phyloP scores from a whole-genome alignment of 148 eudicot genomes.

The Gaultheria prostrata region DNA sequence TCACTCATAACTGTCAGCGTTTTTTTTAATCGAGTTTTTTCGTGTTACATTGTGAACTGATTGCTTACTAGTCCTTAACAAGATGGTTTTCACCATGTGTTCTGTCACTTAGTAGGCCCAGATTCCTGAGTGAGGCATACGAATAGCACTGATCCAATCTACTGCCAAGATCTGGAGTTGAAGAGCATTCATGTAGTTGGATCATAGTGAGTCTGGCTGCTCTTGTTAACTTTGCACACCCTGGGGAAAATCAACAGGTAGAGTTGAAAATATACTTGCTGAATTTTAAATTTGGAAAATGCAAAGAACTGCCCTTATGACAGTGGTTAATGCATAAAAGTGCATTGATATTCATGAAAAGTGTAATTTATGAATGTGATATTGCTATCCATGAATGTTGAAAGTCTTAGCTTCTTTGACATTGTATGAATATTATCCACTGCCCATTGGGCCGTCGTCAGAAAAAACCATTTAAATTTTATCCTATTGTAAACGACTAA shows the following conservation, averaged over 20 bases:
- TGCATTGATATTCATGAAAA: background rate
- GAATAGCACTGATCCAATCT: background rate
- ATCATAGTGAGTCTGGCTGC: background rate
- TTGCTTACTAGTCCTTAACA: background rate
- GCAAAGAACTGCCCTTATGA: background rate
- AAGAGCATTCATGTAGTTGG: conserved; percentile 1
- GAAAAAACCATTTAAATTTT: background rate
- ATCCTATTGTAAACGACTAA: background rate
- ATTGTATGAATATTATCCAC: no score
- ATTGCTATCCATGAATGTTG: no score
- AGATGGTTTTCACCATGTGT: conserved; percentile 1
- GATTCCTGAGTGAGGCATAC: background rate
- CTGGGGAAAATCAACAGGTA: background rate
- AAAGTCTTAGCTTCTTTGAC: no score
- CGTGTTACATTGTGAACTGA: background rate
- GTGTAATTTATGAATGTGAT: background rate
- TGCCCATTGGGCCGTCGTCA: no score
- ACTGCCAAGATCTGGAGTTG: background rate
- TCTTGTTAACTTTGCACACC: background rate
- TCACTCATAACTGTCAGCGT: background rate
- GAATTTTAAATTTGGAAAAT: background rate
- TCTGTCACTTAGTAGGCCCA: conserved; percentile 1
- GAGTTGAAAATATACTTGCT: background rate
- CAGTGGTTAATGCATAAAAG: background rate
- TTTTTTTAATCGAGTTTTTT: background rate